Conservation (phyloP, 2,329 filamentous ascomycete species). For the Colletotrichum liriopes region DNA sequence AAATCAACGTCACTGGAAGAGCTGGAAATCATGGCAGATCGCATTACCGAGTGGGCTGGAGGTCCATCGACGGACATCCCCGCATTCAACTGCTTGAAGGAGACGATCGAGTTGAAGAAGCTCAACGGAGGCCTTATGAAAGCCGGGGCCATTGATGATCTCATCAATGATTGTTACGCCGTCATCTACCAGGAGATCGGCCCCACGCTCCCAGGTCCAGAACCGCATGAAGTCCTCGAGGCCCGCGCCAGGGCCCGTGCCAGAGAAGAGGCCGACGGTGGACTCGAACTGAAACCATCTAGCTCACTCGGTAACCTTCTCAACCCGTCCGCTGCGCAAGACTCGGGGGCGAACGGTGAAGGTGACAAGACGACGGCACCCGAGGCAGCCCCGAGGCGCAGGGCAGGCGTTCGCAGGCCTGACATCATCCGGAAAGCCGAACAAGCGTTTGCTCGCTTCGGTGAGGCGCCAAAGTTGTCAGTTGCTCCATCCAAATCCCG, state of each 20-base stretch:
- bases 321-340: conserved; percentile 59
- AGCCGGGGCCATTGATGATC: conserved; percentile 86
- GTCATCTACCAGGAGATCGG: conserved; percentile 80
- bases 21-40: conserved; percentile 70
- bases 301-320: conserved; percentile 60
- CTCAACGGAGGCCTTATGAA: conserved; percentile 93
- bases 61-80: conserved; percentile 55
- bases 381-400: conserved; percentile 59
- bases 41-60: conserved; percentile 70
- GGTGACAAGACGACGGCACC: conserved; percentile 52
- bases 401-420: conserved; percentile 65
- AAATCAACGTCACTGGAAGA: conserved; percentile 69
- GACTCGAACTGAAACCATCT: conserved; percentile 52
- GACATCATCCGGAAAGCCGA: conserved; percentile 76
- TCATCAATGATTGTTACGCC: conserved; percentile 93
- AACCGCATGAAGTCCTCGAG: conserved; percentile 63
- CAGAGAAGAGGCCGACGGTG: conserved; percentile 59
- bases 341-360: conserved; percentile 59
- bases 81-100: conserved; percentile 70
- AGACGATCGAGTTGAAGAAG: conserved; percentile 73
- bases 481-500: conserved; percentile 60
- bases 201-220: conserved; percentile 68
- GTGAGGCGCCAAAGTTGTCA: conserved; percentile 64
- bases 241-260: conserved; percentile 58
- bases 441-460: conserved; percentile 66